A percentile compares a stretch with the other conserved stretches of the same genome.
These are phyloP conservation scores for Dichotomopilus funicola DNA, from an alignment of 2,329 filamentous ascomycete genomes.

Conservation along the genomic window DNA sequence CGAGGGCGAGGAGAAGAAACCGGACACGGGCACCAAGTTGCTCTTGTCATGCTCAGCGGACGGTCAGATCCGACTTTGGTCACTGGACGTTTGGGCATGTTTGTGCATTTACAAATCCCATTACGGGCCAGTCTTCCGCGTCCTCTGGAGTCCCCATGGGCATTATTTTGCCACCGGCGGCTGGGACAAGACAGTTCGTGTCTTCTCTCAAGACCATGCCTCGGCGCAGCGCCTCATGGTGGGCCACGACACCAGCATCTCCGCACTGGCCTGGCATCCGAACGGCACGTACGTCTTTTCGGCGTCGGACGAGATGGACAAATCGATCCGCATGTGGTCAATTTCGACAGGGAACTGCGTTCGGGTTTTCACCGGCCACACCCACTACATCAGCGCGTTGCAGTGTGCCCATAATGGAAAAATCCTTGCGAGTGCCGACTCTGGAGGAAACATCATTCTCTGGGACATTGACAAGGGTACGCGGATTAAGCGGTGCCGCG, in stretches of 20 bases:
- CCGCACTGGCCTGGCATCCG: slow-evolving; percentile 85
- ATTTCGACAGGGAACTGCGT: slow-evolving; percentile 82
- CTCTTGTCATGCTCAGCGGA: slow-evolving; percentile 85
- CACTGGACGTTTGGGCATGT: slow-evolving; percentile 83
- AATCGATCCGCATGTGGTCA: slow-evolving; percentile 95
- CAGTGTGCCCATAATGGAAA: slow-evolving; percentile 84
- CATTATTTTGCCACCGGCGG: slow-evolving; percentile 90
- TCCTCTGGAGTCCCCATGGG: slow-evolving; percentile 85
- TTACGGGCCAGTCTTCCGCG: slow-evolving; percentile 79
- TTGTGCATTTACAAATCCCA: slow-evolving; percentile 92
- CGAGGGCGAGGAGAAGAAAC: slow-evolving; percentile 35
- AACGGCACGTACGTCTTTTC: slow-evolving; percentile 94
- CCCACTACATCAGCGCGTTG: slow-evolving; percentile 76
- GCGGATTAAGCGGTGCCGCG: slow-evolving; percentile 84
- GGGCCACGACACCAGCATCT: slow-evolving; percentile 90
- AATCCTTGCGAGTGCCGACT: slow-evolving; percentile 84
- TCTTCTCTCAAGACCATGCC: slow-evolving; percentile 91
- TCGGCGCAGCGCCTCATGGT: slow-evolving; percentile 82
- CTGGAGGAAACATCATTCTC: slow-evolving; percentile 81
- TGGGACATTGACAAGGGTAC: slow-evolving; percentile 89
- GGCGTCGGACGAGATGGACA: slow-evolving; percentile 75
- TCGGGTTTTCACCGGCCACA: slow-evolving; percentile 86
- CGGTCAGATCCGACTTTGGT: slow-evolving; percentile 86
- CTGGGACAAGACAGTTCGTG: slow-evolving; percentile 80
- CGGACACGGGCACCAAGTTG: slow-evolving; percentile 59